phyloP scores from a whole-genome alignment of 257 asterid genomes.

The Thymus quinquecostatus region DNA sequence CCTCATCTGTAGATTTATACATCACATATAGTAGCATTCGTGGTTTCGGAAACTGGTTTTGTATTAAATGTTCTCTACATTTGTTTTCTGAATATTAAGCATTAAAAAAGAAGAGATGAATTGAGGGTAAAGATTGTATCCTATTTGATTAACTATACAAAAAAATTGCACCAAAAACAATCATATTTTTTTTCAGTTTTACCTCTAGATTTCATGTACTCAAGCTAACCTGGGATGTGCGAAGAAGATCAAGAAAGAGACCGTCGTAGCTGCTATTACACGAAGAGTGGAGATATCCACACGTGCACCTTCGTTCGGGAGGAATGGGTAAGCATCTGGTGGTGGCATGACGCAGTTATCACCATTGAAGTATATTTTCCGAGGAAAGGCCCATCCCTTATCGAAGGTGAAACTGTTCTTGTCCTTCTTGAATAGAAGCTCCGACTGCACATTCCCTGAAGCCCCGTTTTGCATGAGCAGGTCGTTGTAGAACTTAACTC shows the following conservation, averaged over 20 bases:
- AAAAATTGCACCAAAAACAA: neutral
- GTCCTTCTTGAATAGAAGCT: slow-evolving; percentile 48
- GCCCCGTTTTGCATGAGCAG: slow-evolving; percentile 17
- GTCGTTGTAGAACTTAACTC: slow-evolving; percentile 25
- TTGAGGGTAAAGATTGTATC: neutral
- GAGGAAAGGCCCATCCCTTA: slow-evolving; percentile 66
- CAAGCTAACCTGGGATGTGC: neutral
- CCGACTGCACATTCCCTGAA: slow-evolving; percentile 34
- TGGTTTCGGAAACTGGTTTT: neutral
- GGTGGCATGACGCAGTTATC: slow-evolving; percentile 12
- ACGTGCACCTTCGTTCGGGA: neutral
- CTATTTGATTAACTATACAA: neutral
- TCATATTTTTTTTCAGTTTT: neutral
- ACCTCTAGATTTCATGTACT: neutral
- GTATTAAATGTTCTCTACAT: neutral
- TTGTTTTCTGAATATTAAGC: neutral
- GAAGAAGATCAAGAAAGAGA: neutral
- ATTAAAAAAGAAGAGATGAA: neutral
- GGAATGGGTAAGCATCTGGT: slow-evolving; percentile 1
- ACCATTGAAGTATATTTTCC: slow-evolving; percentile 32
- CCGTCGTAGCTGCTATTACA: neutral
- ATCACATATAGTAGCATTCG: neutral
- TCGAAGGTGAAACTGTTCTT: slow-evolving; percentile 45
- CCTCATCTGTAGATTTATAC: neutral
- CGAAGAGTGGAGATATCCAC: neutral